Conservation (phyloP, 2,329 filamentous ascomycete species). For the Orbilia quercus region DNA sequence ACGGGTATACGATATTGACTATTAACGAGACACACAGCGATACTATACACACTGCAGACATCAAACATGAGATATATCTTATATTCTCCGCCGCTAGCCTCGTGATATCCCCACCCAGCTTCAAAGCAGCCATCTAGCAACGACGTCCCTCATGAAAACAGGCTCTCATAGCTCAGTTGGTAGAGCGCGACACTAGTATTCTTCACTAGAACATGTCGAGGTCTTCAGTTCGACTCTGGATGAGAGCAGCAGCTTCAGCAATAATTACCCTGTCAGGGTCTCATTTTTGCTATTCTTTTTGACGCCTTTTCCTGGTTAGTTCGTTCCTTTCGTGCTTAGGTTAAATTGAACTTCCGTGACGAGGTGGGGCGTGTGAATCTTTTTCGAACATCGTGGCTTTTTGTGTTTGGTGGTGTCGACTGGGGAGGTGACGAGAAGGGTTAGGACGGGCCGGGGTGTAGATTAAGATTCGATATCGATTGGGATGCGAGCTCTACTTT, state of each 20-base stretch:
- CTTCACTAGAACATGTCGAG: constrained; percentile 20
- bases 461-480: no score
- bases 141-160: neutral
- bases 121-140: no score
- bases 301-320: no score
- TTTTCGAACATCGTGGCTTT: constrained; percentile 31
- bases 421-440: neutral
- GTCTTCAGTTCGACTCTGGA: constrained; percentile 41
- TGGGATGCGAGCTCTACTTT: no score
- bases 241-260: constrained; percentile 10
- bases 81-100: no score
- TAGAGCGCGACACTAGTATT: constrained; percentile 50
- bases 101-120: no score
- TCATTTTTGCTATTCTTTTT: neutral
- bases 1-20: neutral
- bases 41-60: no score
- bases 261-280: neutral
- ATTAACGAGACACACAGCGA: no score
- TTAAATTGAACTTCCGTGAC: neutral
- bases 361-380: neutral
- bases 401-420: constrained; percentile 11
- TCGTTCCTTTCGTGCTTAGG: no score
- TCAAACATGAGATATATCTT: no score
- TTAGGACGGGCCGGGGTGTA: constrained; percentile 3
- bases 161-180: constrained; percentile 48